Percentiles rank a stretch among this genome's conserved stretches.
Evolutionary conservation across 495 filamentous ascomycete species (phyloP).

Genomic region (Aspergillus diversus): DNA sequence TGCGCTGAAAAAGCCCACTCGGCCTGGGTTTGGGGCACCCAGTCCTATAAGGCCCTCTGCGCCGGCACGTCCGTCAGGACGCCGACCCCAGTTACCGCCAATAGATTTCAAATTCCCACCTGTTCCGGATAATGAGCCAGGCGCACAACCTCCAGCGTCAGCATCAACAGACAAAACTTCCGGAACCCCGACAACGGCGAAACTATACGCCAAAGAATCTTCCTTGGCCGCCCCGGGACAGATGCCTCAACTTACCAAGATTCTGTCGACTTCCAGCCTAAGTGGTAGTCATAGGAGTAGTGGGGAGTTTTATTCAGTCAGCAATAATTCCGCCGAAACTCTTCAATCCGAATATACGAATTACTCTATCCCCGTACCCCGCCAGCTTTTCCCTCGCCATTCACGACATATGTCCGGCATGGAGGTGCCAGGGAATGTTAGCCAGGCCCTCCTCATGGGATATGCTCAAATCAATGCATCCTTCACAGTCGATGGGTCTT

Average conservation of each 20-base stretch:
- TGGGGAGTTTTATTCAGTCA: constrained; percentile 90
- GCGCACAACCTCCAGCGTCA: constrained; percentile 34
- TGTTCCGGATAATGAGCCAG: constrained; percentile 37
- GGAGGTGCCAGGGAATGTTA: constrained; percentile 42
- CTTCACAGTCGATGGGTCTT: constrained; percentile 87
- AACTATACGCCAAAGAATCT: constrained; percentile 22
- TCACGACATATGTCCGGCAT: constrained; percentile 65
- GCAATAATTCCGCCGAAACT: constrained; percentile 93
- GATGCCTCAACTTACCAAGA: constrained; percentile 63
- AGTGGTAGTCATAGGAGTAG: constrained; percentile 77
- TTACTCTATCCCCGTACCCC: constrained; percentile 57
- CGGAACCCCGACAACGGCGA: constrained; percentile 22
- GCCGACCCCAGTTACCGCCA: constrained; percentile 46
- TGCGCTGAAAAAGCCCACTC: constrained; percentile 27
- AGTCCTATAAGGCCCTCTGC: constrained; percentile 35
- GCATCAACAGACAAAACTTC: constrained; percentile 28
- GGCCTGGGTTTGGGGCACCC: constrained; percentile 29
- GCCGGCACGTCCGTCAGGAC: constrained; percentile 36
- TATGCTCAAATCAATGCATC: constrained; percentile 94
- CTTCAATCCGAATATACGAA: constrained; percentile 86
- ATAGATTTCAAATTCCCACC: constrained; percentile 74
- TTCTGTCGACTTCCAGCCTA: constrained; percentile 72
- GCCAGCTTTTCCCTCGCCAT: constrained; percentile 55
- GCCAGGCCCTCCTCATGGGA: constrained; percentile 93
- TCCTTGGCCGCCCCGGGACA: constrained; percentile 48